Percentiles rank a stretch among this genome's conserved stretches.
phyloP scores from a whole-genome alignment of 1,284 basidiomycete species.

The Mrakiaceae sp. region DNA sequence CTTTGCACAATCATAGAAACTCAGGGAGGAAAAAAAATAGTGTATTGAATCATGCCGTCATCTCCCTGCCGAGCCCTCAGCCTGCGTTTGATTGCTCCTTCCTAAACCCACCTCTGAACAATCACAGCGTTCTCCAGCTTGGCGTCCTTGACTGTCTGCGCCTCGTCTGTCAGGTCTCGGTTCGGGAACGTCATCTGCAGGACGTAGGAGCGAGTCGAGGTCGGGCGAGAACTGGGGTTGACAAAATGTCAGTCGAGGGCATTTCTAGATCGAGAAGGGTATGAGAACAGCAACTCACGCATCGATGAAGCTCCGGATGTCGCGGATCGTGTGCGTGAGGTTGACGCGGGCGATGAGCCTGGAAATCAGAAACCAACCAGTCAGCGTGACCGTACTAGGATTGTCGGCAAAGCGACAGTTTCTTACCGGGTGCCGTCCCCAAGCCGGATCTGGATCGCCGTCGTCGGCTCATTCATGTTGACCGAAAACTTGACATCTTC shows the following conservation, averaged over 20 bases:
- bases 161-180: conserved; percentile 55
- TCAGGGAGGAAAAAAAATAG: too few relatives aligned
- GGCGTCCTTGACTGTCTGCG: conserved; percentile 59
- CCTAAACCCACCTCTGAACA: conserved; percentile 63
- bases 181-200: conserved; percentile 80
- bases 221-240: conserved; percentile 28
- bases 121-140: conserved; percentile 72
- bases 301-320: conserved; percentile 78
- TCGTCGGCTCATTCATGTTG: conserved; percentile 67
- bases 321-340: conserved; percentile 74
- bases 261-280: not conserved
- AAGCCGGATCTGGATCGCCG: conserved; percentile 80
- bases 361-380: conserved; percentile 6
- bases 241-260: not conserved
- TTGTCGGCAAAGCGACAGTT: conserved; percentile 1
- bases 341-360: conserved; percentile 85
- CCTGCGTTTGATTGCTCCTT: not conserved
- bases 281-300: conserved; percentile 49
- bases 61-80: too few relatives aligned
- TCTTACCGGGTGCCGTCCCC: conserved; percentile 77
- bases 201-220: conserved; percentile 52
- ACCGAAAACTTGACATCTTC: conserved; percentile 54
- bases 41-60: too few relatives aligned
- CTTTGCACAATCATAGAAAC: too few relatives aligned
- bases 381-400: not conserved